These are phyloP conservation scores for Candida boleticola DNA, from an alignment of 805 yeast species.

Conservation along the genomic window DNA sequence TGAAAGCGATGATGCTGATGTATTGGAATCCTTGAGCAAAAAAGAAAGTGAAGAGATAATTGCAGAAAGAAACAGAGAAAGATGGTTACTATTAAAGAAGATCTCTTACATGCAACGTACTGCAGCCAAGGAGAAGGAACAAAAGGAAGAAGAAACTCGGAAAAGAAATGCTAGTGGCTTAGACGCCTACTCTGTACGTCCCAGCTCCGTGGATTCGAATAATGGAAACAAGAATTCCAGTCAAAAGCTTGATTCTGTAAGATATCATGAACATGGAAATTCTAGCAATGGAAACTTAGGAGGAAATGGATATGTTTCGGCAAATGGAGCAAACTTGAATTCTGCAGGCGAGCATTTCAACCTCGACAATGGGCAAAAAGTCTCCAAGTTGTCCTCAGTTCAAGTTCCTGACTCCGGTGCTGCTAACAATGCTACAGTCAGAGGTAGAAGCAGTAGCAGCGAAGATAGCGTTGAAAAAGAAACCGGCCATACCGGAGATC, in stretches of 20 bases:
- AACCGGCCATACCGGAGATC: background rate
- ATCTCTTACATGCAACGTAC: constrained; percentile 68
- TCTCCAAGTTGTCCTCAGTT: constrained; percentile 1
- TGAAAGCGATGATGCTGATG: constrained; percentile 39
- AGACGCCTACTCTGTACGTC: background rate
- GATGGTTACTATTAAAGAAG: constrained; percentile 72
- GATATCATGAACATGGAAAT: background rate
- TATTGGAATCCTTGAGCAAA: constrained; percentile 30
- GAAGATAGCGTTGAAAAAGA: background rate
- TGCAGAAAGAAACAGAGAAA: constrained; percentile 47
- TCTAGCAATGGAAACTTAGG: background rate
- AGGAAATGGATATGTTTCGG: background rate
- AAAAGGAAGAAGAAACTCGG: constrained; percentile 36
- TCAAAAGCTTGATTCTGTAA: background rate
- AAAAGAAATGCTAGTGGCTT: constrained; percentile 37
- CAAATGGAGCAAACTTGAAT: background rate
- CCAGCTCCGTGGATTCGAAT: constrained; percentile 7
- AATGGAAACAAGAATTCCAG: constrained; percentile 5
- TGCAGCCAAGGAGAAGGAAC: constrained; percentile 48
- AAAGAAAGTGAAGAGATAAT: constrained; percentile 39
- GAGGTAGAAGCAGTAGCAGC: background rate
- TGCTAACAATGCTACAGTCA: background rate
- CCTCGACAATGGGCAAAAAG: background rate
- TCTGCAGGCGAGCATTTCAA: background rate
- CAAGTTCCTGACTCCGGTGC: background rate